Conservation (phyloP, 441 rosid genomes). For the Brassica balearica region DNA sequence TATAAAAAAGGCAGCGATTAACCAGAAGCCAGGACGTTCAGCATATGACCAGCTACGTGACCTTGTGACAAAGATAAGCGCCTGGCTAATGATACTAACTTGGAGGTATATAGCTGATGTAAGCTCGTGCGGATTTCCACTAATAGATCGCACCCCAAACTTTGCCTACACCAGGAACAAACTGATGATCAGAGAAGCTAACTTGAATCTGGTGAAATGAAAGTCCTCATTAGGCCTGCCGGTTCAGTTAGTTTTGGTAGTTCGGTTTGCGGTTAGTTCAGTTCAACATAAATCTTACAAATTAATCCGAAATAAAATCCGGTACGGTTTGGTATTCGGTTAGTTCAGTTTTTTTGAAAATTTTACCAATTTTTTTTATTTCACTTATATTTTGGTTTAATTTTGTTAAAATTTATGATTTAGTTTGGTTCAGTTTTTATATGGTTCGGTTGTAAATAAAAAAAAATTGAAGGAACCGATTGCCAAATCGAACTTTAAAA, state of each 20-base stretch:
- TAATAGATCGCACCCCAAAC: slow-evolving; percentile 64
- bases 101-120: slow-evolving; percentile 74
- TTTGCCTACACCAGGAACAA: slow-evolving; percentile 48
- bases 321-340: no score
- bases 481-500: background rate
- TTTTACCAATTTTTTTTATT: no score
- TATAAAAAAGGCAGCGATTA: slow-evolving; percentile 55
- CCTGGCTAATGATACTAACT: slow-evolving; percentile 78
- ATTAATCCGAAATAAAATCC: no score
- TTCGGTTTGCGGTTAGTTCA: background rate
- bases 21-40: slow-evolving; percentile 74
- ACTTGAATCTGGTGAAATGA: slow-evolving; percentile 1
- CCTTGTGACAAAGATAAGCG: slow-evolving; percentile 78
- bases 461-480: background rate
- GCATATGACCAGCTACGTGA: slow-evolving; percentile 76
- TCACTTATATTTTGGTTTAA: no score
- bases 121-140: slow-evolving; percentile 51
- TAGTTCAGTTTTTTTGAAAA: no score
- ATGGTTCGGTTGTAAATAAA: no score
- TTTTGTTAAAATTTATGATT: no score
- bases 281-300: background rate
- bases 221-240: background rate
- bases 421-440: no score
- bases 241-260: background rate
- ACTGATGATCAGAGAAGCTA: slow-evolving; percentile 8